Evolutionary conservation across 2,329 filamentous ascomycete genomes (phyloP), one percentile per base, ranked within the genome.

Genomic region (Plectosphaerella sp.): DNA sequence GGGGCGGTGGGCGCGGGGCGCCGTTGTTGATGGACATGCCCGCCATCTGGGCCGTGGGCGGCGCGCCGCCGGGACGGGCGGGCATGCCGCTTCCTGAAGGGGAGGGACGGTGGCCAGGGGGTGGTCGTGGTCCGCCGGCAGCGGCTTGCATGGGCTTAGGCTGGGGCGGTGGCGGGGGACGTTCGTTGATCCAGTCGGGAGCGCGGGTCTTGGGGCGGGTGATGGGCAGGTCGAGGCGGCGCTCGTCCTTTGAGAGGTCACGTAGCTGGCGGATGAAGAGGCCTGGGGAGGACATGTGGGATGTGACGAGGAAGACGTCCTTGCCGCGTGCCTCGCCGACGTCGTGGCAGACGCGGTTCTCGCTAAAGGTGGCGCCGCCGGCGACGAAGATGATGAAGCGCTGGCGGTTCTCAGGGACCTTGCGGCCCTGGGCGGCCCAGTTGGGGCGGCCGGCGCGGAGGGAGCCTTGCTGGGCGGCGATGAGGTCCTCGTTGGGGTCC

Each of bases 331-430:
- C 75, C 49, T 85, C 80, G 3, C 89, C 87, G 24, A 93, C 75
- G 62, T 97, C 91, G 66, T 97, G 97, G 72, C 94, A 99, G 12
- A 86, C 81, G 25, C 94, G 84, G 33, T 89, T 82, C 71, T 99
- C 94, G 5, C 90, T 91, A 67, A 93, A 96, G 0, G 94, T 97
- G 18, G 94, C 94, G 45, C 94, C 94, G 47, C 94, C 94, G 1
- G 93, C 94, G 80, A 97, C 87, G 67, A 96, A 97, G 15, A 97
- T 86, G 54, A 99, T 89, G 50, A 97, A 80, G 49, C 94, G 85
- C 67, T 99, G 94, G 50, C 88, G 84, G 58, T 92, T 95, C 66
- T 97, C 93, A 2, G 69, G 54, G 78, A 83, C 54, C 75, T 85
- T 82, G 45, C 87, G 80, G 43, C 91, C 86, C 10, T 89, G 87